Conservation (phyloP, 148 eudicot species). For the Polygonum maritimum region DNA sequence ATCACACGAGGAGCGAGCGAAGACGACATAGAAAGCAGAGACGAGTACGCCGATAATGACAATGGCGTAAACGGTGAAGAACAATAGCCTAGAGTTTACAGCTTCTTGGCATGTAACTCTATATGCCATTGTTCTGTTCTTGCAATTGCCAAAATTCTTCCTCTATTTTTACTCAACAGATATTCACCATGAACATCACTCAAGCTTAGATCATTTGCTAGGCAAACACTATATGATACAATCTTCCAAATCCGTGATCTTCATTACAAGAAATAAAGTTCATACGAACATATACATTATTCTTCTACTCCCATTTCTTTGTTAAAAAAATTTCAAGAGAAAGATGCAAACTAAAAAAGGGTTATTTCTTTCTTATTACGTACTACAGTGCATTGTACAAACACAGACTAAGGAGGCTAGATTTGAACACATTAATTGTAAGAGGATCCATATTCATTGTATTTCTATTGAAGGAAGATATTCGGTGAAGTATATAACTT, state of each 20-base stretch:
- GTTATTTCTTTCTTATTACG: no score
- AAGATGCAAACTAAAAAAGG: no score
- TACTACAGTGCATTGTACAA: no score
- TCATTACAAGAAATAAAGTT: no score
- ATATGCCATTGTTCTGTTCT: conserved; percentile 30
- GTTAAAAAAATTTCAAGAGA: no score
- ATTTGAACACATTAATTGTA: no score
- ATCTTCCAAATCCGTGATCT: neutral
- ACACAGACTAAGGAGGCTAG: no score
- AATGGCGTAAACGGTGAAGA: conserved; percentile 53
- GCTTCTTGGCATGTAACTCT: conserved; percentile 32
- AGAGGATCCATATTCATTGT: no score
- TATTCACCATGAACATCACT: neutral
- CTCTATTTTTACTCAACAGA: neutral
- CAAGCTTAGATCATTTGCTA: neutral
- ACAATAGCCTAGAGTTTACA: conserved; percentile 67
- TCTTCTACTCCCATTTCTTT: no score
- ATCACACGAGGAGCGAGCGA: conserved; percentile 48
- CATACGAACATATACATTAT: no score
- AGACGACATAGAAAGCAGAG: conserved; percentile 63
- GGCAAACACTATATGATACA: neutral
- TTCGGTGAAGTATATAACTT: neutral
- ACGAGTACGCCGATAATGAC: conserved; percentile 50
- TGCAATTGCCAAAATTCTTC: neutral
- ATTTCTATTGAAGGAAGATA: no score